Base-by-base conservation (phyloP, 169 alveolate genomes). In the Plasmodium chabaudi region DNA sequence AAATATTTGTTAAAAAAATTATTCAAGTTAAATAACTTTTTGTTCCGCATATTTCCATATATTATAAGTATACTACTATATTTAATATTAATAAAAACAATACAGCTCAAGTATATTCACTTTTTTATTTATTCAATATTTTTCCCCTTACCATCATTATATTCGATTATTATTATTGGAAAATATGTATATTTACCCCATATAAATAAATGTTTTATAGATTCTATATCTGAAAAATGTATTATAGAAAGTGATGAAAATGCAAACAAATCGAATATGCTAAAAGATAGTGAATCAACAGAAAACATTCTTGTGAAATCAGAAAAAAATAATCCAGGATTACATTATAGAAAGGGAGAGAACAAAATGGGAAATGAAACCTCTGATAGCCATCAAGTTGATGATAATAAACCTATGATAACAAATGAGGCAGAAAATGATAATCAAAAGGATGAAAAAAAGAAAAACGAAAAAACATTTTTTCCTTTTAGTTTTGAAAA, bases 61-160 rank as follows among this genome's bases (percentile, higher is more conserved):
- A 53, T 79, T 19, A 34, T 79, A 19, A 79, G 89, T 9, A 15
- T 25, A 47, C 10, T 79, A 7, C 46, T 79, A 42, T 79, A 79
- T 69, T n/a, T 46, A 23, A 79, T 60, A 15, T 34, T 79, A 44
- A 61, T 79, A n/a, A 79, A 79, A 57, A 49, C 82, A n/a, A 21
- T 79, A 64, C 79, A 77, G 2, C 47, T 79, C n/a, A 34, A 27
- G 9, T 64, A 12, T 23, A 64, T 79, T 23, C 67, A 77, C 3
- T 64, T 79, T 65, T 79, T 79, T 79, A 79, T 79, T 25, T 67
- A 79, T 67, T 65, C 82, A 6, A 34, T 49, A 10, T 79, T 79
- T 53, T 79, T 79, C 21, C 89, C 89, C 13, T 60, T 79, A 15
- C 89, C 89, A 1, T 79, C 89, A 6, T 10, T 79, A 19, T 79